Conservation (phyloP, 2,329 filamentous ascomycete genomes). For the Botryotinia globosa region DNA sequence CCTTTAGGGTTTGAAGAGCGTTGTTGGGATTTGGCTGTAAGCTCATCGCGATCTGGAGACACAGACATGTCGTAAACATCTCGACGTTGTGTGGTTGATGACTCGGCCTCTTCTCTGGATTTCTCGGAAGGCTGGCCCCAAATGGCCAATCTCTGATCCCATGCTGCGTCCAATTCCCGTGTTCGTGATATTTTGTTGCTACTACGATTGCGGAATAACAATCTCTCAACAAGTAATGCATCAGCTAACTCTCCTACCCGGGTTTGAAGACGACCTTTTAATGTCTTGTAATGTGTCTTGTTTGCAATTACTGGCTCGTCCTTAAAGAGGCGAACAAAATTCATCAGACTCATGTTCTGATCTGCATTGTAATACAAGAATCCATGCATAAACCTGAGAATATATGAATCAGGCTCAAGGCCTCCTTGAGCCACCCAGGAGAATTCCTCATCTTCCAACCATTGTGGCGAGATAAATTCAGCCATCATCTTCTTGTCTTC, state of each 20-base stretch:
- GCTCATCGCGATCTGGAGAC: not conserved
- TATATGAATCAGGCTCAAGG: not conserved
- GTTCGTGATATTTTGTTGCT: not conserved
- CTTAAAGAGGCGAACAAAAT: not conserved
- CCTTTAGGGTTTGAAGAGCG: not conserved
- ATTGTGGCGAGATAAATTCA: not conserved
- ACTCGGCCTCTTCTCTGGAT: too few species aligned
- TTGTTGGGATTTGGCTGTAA: not conserved
- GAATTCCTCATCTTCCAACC: not conserved
- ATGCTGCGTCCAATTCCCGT: not conserved
- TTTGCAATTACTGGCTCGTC: not conserved
- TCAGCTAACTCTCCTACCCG: not conserved
- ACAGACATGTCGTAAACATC: not conserved
- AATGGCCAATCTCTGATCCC: not conserved
- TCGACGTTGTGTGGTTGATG: not conserved
- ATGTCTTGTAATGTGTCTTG: not conserved
- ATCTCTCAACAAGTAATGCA: not conserved
- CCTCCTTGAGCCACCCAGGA: not conserved
- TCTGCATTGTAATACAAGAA: not conserved
- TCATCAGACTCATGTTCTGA: not conserved
- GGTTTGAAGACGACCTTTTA: not conserved
- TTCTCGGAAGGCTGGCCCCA: not conserved
- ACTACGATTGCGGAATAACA: not conserved
- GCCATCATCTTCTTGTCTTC: not conserved
- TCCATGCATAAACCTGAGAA: not conserved